These are phyloP conservation scores for Elymus sibiricus DNA, from an alignment of 176 grass and related monocot genomes.

Conservation along the genomic window DNA sequence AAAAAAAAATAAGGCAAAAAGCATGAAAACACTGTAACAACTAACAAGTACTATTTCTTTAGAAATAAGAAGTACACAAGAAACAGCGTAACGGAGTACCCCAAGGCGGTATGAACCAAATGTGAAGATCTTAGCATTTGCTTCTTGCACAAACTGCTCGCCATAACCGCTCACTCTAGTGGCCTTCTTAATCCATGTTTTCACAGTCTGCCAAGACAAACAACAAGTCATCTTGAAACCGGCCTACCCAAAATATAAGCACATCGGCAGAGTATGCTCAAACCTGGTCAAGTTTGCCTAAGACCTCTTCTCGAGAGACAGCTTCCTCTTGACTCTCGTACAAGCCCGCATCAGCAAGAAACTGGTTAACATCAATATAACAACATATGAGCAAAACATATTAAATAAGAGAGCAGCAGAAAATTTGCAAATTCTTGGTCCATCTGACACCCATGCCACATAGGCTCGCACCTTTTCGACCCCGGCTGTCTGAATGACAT, in stretches of 20 bases:
- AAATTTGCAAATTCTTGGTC: slow-evolving; percentile 8
- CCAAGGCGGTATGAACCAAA: slow-evolving; percentile 97
- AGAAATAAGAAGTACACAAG: background rate
- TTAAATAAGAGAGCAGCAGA: background rate
- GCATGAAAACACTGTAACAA: background rate
- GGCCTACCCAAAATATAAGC: background rate
- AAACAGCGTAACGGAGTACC: slow-evolving; percentile 42
- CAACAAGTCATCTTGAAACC: slow-evolving; percentile 5
- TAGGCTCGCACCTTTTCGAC: slow-evolving; percentile 65
- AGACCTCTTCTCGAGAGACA: slow-evolving; percentile 81
- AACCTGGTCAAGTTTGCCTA: slow-evolving; percentile 93
- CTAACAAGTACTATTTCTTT: background rate
- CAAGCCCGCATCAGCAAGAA: slow-evolving; percentile 58
- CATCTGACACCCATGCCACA: background rate
- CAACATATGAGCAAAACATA: background rate
- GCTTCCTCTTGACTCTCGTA: slow-evolving; percentile 76
- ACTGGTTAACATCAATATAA: slow-evolving; percentile 46
- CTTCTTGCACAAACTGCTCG: slow-evolving; percentile 92
- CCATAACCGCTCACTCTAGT: slow-evolving; percentile 72
- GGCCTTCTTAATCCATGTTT: slow-evolving; percentile 83
- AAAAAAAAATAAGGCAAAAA: background rate
- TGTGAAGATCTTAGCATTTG: slow-evolving; percentile 94
- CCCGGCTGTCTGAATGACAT: slow-evolving; percentile 43
- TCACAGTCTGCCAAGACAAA: slow-evolving; percentile 59
- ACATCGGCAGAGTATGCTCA: background rate